Percentiles rank a stretch among this genome's conserved stretches.
Evolutionary conservation across 306 rosid species (phyloP).

Genomic region (Vicia villosa): DNA sequence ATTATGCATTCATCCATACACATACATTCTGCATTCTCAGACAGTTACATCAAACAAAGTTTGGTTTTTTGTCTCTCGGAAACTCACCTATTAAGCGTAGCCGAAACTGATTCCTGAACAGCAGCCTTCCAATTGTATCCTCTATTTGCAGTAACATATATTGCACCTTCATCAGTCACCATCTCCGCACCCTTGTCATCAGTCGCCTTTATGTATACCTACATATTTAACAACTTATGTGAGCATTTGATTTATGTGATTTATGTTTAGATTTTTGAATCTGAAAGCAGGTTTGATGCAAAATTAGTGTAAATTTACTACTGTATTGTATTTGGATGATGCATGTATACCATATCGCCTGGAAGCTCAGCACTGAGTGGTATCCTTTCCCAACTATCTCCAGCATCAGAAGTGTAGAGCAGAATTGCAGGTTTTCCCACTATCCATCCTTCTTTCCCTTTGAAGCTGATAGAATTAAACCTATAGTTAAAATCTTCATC

Average conservation of each 20-base stretch:
- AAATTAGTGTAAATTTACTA: not conserved
- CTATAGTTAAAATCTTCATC: conserved; percentile 96
- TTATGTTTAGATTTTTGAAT: not conserved
- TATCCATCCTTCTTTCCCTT: conserved; percentile 96
- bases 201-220: conserved; percentile 95
- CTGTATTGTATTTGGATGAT: not conserved
- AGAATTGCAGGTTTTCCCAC: conserved; percentile 93
- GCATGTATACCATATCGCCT: conserved; percentile 74
- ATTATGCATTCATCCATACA: not conserved
- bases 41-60: conserved; percentile 1
- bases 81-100: conserved; percentile 91
- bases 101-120: conserved; percentile 95
- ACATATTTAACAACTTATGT: conserved; percentile 33
- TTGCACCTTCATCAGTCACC: conserved; percentile 98
- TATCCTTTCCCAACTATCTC: conserved; percentile 88
- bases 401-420: conserved; percentile 83
- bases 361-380: conserved; percentile 92
- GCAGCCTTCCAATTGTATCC: conserved; percentile 99
- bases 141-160: conserved; percentile 85
- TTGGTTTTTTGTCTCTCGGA: conserved; percentile 23
- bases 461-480: conserved; percentile 87
- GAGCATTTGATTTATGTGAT: not conserved
- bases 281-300: not conserved
- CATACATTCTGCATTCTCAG: conserved; percentile 8
- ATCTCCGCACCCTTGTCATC: conserved; percentile 93